phyloP scores from a whole-genome alignment of 106 monocot species.

The Iris macrosiphon region DNA sequence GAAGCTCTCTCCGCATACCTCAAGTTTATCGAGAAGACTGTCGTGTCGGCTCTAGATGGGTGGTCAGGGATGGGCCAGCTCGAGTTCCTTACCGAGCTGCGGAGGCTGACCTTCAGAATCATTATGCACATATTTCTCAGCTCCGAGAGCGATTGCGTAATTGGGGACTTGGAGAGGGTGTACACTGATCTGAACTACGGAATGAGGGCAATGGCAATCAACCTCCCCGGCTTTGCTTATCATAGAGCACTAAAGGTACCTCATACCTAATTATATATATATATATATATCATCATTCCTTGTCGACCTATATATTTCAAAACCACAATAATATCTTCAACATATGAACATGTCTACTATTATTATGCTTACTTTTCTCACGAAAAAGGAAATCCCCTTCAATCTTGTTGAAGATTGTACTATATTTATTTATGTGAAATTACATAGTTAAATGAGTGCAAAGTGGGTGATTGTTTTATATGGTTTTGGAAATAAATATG shows the following conservation, averaged over 20 bases:
- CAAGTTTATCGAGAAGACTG: conserved; percentile 56
- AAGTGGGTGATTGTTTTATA: no score
- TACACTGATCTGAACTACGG: conserved; percentile 85
- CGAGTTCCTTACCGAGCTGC: conserved; percentile 80
- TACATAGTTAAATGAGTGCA: no score
- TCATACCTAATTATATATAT: no score
- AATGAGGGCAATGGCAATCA: conserved; percentile 90
- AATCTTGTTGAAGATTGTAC: no score
- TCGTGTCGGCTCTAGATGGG: conserved; percentile 37
- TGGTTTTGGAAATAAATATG: no score
- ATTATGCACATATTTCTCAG: conserved; percentile 90
- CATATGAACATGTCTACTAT: no score
- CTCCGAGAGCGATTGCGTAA: conserved; percentile 30
- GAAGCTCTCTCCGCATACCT: conserved; percentile 80
- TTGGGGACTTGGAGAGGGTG: conserved; percentile 45
- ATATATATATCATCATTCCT: no score
- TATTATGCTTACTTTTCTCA: no score
- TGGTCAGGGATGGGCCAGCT: conserved; percentile 66
- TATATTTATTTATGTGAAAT: no score
- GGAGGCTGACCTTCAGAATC: conserved; percentile 72
- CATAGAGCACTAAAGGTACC: conserved; percentile 62
- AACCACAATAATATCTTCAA: no score
- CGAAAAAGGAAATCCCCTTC: no score
- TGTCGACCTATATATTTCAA: no score
- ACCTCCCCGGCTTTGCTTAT: conserved; percentile 88